Percentiles rank a stretch among this genome's conserved stretches.
Evolutionary conservation across 768 basidiomycete genomes (phyloP).

Genomic region (Mrakia frigida): DNA sequence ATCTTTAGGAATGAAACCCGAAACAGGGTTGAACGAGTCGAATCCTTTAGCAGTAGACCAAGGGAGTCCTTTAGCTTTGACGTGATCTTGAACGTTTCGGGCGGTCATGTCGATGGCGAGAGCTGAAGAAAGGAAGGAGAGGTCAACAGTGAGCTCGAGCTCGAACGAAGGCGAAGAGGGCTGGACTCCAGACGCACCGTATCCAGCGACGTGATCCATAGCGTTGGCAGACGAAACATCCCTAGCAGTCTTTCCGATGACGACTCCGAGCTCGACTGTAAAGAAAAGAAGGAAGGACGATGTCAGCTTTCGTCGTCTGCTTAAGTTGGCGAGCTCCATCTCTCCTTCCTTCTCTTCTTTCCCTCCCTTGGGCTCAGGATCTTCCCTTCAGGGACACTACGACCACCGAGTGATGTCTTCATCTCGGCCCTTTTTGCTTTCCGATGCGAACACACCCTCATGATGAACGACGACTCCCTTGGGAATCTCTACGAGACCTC

Average conservation of each 20-base stretch:
- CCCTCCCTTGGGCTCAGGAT: neutral
- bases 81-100: slow-evolving; percentile 86
- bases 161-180: neutral
- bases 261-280: slow-evolving; percentile 90
- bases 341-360: neutral
- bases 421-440: too few species aligned
- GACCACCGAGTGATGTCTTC: too few species aligned
- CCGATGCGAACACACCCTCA: slow-evolving; percentile 75
- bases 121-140: slow-evolving; percentile 50
- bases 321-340: neutral
- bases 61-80: slow-evolving; percentile 88
- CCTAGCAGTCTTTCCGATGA: slow-evolving; percentile 81
- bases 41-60: slow-evolving; percentile 76
- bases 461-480: slow-evolving; percentile 76
- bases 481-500: slow-evolving; percentile 81
- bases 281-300: neutral
- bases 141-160: slow-evolving; percentile 1
- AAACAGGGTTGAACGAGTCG: slow-evolving; percentile 89
- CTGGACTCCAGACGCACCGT: slow-evolving; percentile 54
- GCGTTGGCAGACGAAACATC: slow-evolving; percentile 72
- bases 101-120: slow-evolving; percentile 95
- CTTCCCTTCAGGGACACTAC: neutral
- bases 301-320: too few species aligned
- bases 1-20: slow-evolving; percentile 74
- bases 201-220: slow-evolving; percentile 77